These are phyloP conservation scores for Thelephora ganbajun DNA, from an alignment of 768 basidiomycete genomes.

Conservation along the genomic window DNA sequence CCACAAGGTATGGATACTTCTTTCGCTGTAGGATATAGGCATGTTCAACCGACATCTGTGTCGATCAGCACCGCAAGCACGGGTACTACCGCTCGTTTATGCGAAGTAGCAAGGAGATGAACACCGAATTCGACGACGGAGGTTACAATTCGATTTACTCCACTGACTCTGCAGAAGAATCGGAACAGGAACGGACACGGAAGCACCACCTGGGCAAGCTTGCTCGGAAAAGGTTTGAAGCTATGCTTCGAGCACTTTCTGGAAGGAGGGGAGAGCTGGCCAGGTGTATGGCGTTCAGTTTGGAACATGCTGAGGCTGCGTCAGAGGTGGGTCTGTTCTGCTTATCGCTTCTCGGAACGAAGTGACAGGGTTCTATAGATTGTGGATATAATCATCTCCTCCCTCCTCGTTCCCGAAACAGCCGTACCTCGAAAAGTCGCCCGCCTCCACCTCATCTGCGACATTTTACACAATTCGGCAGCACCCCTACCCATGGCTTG, in stretches of 20 bases:
- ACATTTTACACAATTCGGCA: slow-evolving; percentile 95
- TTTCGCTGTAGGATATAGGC: neutral
- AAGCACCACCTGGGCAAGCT: slow-evolving; percentile 69
- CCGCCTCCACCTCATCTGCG: slow-evolving; percentile 88
- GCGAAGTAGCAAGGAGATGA: slow-evolving; percentile 35
- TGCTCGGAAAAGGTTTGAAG: slow-evolving; percentile 76
- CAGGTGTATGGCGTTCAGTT: slow-evolving; percentile 91
- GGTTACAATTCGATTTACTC: slow-evolving; percentile 84
- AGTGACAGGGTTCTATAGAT: slow-evolving; percentile 34
- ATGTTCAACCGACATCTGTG: neutral
- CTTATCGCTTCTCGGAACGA: neutral
- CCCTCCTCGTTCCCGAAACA: slow-evolving; percentile 80
- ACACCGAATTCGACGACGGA: slow-evolving; percentile 75
- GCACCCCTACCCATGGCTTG: slow-evolving; percentile 90
- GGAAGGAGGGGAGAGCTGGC: slow-evolving; percentile 86
- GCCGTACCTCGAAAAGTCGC: slow-evolving; percentile 97
- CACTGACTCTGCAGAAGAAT: slow-evolving; percentile 89
- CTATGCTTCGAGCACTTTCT: slow-evolving; percentile 76
- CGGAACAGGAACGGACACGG: slow-evolving; percentile 69
- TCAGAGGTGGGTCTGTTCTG: slow-evolving; percentile 47
- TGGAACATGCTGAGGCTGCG: slow-evolving; percentile 93
- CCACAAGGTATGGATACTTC: neutral
- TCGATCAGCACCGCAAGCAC: slow-evolving; percentile 50
- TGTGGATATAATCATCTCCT: slow-evolving; percentile 79
- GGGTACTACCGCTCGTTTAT: slow-evolving; percentile 59